Evolutionary conservation across 495 filamentous ascomycete genomes (phyloP).

Genomic region (Stereocaulon alpinum): DNA sequence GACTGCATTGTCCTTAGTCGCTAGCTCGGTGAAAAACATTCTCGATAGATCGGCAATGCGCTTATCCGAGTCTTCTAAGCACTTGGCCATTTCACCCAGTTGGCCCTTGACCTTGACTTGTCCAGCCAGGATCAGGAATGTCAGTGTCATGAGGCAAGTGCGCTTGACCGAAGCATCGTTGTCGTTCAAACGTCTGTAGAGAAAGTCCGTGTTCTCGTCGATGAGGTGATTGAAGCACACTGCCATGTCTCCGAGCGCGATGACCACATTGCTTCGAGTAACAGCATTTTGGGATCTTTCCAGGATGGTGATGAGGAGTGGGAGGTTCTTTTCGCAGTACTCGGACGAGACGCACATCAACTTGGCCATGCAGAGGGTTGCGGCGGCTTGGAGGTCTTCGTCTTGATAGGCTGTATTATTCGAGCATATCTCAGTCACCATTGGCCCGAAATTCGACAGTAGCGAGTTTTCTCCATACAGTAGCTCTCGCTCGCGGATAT

Average conservation of each 20-base stretch:
- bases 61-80: constrained; percentile 88
- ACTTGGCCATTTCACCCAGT: constrained; percentile 98
- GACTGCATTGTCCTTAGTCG: constrained; percentile 96
- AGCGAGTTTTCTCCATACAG: constrained; percentile 80
- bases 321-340: constrained; percentile 89
- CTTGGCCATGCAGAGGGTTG: constrained; percentile 94
- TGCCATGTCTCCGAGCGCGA: constrained; percentile 96
- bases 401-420: constrained; percentile 88
- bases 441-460: constrained; percentile 75
- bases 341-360: constrained; percentile 93
- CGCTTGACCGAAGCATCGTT: constrained; percentile 82
- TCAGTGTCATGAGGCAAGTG: constrained; percentile 97
- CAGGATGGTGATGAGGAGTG: constrained; percentile 94
- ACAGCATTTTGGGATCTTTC: constrained; percentile 84
- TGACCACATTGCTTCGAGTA: constrained; percentile 88
- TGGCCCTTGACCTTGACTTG: constrained; percentile 99
- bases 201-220: constrained; percentile 96
- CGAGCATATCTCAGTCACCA: constrained; percentile 86
- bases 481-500: constrained; percentile 89
- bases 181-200: constrained; percentile 89
- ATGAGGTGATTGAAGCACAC: constrained; percentile 99
- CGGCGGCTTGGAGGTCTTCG: constrained; percentile 78
- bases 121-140: constrained; percentile 91
- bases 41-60: constrained; percentile 82
- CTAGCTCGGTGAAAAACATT: constrained; percentile 98